Evolutionary conservation across 805 yeast genomes (phyloP), one percentile per base, ranked within the genome.

Genomic region (Metschnikowia rubicola): DNA sequence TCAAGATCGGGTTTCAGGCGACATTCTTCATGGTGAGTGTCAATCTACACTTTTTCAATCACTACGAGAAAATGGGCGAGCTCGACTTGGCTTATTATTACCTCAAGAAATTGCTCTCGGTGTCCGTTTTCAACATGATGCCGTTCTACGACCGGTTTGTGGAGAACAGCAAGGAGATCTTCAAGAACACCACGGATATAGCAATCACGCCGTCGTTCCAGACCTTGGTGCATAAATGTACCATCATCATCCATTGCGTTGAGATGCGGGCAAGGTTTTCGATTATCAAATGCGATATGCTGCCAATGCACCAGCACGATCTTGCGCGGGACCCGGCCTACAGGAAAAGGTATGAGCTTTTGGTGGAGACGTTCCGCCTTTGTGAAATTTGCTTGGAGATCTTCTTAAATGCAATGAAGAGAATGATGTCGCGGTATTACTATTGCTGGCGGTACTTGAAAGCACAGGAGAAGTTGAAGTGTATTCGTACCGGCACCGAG

Each of bases 61-160:
- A 52, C 36, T 77, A 68, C 45, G 75, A 75, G 48, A 68, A 64
- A 32, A 39, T 51, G 12, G 61, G 60, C n/a, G 65, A 73, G 53
- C 38, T 49, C 10, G 57, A 60, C 11, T 65, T 73, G 29, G 65
- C 75, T 0, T 70, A 61, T 43, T 72, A 61, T 49, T 68, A 75
- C 43, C 38, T 68, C 41, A 67, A 66, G 42, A 72, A 71, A 53
- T 54, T 70, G 2, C 17, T 71, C 13, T 47, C 52, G 10, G 56
- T 62, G 10, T 46, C 67, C 4, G 55, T 57, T 2, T 38, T 42
- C 31, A 61, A 57, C n/a, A 46, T 61, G 53, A 50, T 59, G 57
- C 64, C 63, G 3, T 47, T 47, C 10, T 55, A 55, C 30, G 38
- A 45, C 19, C 48, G 41, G 10, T 53, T 47, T 19, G 51, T 51